Conservation (phyloP, 2,329 filamentous ascomycete genomes). For the Fonsecaea erecta region DNA sequence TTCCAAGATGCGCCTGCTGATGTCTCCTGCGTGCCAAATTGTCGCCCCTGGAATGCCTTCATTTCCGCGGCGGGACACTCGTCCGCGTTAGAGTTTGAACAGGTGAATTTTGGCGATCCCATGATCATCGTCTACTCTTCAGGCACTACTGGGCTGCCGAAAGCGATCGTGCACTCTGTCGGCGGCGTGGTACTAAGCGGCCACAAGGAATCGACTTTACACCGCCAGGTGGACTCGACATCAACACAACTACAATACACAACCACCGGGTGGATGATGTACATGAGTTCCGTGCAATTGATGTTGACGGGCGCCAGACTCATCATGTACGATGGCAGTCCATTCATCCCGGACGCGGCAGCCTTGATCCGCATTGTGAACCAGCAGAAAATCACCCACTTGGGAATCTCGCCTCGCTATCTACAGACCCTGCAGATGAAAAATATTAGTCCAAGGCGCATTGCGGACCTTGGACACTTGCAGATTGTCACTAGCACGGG, state of each 20-base stretch:
- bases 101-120: conserved; percentile 71
- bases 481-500: conserved; percentile 71
- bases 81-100: conserved; percentile 42
- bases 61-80: conserved; percentile 37
- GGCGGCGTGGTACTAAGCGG: conserved; percentile 47
- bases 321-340: conserved; percentile 82
- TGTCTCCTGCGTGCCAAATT: conserved; percentile 57
- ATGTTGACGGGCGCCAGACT: conserved; percentile 65
- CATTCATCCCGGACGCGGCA: conserved; percentile 70
- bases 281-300: conserved; percentile 60
- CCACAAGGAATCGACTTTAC: conserved; percentile 65
- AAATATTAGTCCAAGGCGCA: conserved; percentile 63
- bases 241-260: conserved; percentile 63
- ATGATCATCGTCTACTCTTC: conserved; percentile 78
- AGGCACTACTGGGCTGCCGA: conserved; percentile 81
- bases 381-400: conserved; percentile 68
- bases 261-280: conserved; percentile 89
- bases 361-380: conserved; percentile 67
- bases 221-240: conserved; percentile 52
- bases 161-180: conserved; percentile 78
- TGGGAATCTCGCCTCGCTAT: conserved; percentile 78
- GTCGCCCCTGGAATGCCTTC: conserved; percentile 50
- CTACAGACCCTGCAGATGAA: conserved; percentile 72
- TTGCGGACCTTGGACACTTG: conserved; percentile 66
- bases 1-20: conserved; percentile 63